A percentile compares a stretch with the other conserved stretches of the same genome.
phyloP scores from a whole-genome alignment of 2,329 filamentous ascomycete species.

The Magnaporthales sp. region DNA sequence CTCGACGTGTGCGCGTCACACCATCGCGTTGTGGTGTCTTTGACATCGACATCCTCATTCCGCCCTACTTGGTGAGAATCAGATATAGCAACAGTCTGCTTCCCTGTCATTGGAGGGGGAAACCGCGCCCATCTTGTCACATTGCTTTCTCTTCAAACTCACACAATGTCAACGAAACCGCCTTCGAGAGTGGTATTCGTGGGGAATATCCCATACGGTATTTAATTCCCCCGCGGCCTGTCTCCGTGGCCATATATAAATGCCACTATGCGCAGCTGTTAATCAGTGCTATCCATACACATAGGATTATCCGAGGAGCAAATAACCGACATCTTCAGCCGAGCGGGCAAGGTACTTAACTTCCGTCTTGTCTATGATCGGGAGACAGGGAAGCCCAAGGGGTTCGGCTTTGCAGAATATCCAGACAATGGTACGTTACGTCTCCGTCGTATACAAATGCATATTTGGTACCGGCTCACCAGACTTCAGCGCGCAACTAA shows the following conservation, averaged over 20 bases:
- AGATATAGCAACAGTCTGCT: neutral
- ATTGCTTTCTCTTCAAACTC: neutral
- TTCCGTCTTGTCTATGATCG: constrained; percentile 94
- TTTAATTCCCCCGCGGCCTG: constrained; percentile 3
- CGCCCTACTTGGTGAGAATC: neutral
- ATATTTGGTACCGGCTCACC: too few relatives aligned
- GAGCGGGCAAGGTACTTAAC: constrained; percentile 80
- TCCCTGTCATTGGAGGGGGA: neutral
- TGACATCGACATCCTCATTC: neutral
- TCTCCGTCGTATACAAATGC: too few relatives aligned
- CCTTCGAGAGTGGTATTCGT: constrained; percentile 76
- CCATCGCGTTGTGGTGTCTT: neutral
- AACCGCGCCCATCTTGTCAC: neutral
- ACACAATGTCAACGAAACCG: constrained; percentile 63
- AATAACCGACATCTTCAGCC: constrained; percentile 87
- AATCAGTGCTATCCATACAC: neutral
- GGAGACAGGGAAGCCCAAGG: constrained; percentile 89
- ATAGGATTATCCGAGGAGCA: constrained; percentile 93
- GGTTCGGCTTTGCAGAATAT: constrained; percentile 95
- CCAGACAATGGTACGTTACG: constrained; percentile 65
- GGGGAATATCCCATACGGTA: constrained; percentile 78
- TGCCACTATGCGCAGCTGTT: neutral
- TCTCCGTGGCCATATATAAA: neutral
- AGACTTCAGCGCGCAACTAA: constrained; percentile 5
- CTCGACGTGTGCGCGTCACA: neutral